These are phyloP conservation scores for Escovopsis sp. DNA, from an alignment of 2,329 filamentous ascomycete genomes.

Conservation along the genomic window DNA sequence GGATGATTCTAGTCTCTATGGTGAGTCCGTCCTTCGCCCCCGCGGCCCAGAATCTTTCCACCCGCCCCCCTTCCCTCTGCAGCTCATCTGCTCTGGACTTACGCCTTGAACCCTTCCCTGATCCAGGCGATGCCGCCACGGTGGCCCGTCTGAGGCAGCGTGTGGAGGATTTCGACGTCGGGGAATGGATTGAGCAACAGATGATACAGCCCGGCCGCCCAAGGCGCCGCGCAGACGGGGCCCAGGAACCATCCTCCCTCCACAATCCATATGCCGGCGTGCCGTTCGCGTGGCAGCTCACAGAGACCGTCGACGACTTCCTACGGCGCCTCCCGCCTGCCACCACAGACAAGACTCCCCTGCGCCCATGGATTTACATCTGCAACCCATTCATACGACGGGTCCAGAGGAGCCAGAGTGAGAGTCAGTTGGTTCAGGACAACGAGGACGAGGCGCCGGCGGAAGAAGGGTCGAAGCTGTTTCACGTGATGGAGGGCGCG, in stretches of 20 bases:
- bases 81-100: not conserved
- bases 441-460: slow-evolving; percentile 35
- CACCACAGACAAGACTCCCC: slow-evolving; percentile 31
- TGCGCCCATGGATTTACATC: slow-evolving; percentile 57
- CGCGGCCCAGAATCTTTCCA: not conserved
- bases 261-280: slow-evolving; percentile 45
- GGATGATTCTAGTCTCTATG: slow-evolving; percentile 42
- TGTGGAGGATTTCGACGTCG: slow-evolving; percentile 33
- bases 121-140: slow-evolving; percentile 38
- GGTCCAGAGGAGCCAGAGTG: slow-evolving; percentile 16
- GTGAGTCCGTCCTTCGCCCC: no score
- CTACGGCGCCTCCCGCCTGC: slow-evolving; percentile 52
- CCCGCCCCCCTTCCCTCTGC: not conserved
- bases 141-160: slow-evolving; percentile 31
- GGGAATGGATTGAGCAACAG: slow-evolving; percentile 25
- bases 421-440: slow-evolving; percentile 24
- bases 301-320: slow-evolving; percentile 50
- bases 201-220: slow-evolving; percentile 13
- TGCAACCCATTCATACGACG: slow-evolving; percentile 43
- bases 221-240: slow-evolving; percentile 7
- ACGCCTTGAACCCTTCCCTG: not conserved
- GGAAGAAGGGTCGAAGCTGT: slow-evolving; percentile 28
- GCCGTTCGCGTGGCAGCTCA: slow-evolving; percentile 43
- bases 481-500: slow-evolving; percentile 36
- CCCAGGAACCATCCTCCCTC: slow-evolving; percentile 17